Evolutionary conservation across 2,329 filamentous ascomycete species (phyloP).

Genomic region (Lasiodiplodia theobromae): DNA sequence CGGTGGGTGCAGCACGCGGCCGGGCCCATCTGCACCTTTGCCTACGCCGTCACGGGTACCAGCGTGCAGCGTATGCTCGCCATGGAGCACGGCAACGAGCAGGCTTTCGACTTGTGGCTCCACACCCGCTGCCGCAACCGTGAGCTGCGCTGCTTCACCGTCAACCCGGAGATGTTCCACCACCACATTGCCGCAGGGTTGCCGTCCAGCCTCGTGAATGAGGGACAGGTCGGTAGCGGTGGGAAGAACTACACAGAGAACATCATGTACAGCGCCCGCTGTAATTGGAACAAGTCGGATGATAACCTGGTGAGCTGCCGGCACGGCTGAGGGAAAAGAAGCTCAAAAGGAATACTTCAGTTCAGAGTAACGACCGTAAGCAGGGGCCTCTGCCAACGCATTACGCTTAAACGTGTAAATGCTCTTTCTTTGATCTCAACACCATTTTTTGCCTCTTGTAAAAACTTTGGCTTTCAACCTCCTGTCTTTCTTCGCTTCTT

Average conservation of each 20-base stretch:
- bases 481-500: neutral
- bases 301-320: constrained; percentile 26
- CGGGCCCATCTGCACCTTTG: constrained; percentile 32
- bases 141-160: constrained; percentile 29
- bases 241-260: constrained; percentile 29
- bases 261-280: constrained; percentile 32
- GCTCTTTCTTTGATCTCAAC: neutral
- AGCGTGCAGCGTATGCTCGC: constrained; percentile 24
- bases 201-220: constrained; percentile 30
- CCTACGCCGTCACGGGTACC: constrained; percentile 30
- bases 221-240: neutral
- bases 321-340: neutral
- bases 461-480: neutral
- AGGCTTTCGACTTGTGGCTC: constrained; percentile 32
- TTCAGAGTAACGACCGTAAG: neutral
- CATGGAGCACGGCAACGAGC: constrained; percentile 20
- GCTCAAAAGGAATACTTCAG: neutral
- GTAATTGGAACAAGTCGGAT: constrained; percentile 25
- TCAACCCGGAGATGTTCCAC: constrained; percentile 33
- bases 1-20: constrained; percentile 28
- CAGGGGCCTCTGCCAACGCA: neutral
- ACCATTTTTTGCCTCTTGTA: neutral
- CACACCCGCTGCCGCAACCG: constrained; percentile 30
- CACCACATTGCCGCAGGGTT: constrained; percentile 30
- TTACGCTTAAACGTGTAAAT: constrained; percentile 10